Percentiles rank a stretch among this genome's conserved stretches.
phyloP scores from a whole-genome alignment of 2,329 filamentous ascomycete genomes.

The Fusarium tricinctum region DNA sequence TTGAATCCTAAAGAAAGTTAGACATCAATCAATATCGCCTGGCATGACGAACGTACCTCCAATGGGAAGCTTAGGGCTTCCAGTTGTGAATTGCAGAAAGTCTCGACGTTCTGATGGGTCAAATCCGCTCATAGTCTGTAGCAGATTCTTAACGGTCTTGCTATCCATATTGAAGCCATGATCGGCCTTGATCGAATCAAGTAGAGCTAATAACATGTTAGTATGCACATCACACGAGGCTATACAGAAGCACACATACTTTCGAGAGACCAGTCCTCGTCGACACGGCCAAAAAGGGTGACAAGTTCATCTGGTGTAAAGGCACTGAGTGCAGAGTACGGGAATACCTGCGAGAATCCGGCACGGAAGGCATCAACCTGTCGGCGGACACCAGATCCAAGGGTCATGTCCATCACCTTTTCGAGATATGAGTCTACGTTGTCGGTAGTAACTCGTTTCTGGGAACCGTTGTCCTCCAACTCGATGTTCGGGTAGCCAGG shows the following conservation, averaged over 20 bases:
- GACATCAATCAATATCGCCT: constrained; percentile 7
- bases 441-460: constrained; percentile 84
- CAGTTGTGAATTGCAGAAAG: constrained; percentile 97
- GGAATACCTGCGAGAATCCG: constrained; percentile 96
- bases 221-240: not conserved
- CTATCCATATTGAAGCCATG: constrained; percentile 99
- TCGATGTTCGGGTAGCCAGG: constrained; percentile 92
- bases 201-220: constrained; percentile 73
- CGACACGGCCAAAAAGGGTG: constrained; percentile 90
- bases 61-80: constrained; percentile 97
- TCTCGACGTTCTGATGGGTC: constrained; percentile 81
- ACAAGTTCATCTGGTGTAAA: constrained; percentile 97
- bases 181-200: constrained; percentile 98
- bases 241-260: constrained; percentile 71
- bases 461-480: constrained; percentile 79
- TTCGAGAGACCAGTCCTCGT: constrained; percentile 98
- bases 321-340: constrained; percentile 89
- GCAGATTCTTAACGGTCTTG: constrained; percentile 90
- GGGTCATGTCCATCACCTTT: constrained; percentile 89
- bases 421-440: constrained; percentile 94
- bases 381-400: constrained; percentile 87
- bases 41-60: constrained; percentile 76
- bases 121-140: constrained; percentile 95
- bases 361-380: constrained; percentile 92
- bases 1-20: constrained; percentile 80